Conservation (phyloP, 441 rosid genomes). For the Mallotus repandus region DNA sequence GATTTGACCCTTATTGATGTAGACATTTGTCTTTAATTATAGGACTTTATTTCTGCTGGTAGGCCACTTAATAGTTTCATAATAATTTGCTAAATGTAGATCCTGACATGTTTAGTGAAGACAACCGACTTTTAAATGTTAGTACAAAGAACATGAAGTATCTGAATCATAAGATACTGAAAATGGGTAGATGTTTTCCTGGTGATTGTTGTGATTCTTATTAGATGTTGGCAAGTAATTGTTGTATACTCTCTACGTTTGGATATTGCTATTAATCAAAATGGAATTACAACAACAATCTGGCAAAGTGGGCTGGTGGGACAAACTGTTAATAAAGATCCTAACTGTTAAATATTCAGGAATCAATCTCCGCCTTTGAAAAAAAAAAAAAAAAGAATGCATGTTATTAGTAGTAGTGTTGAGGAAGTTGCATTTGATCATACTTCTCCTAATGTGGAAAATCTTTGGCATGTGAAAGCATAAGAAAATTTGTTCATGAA, state of each 20-base stretch:
- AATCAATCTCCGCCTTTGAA: neutral
- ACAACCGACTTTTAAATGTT: constrained; percentile 12
- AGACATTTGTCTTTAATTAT: constrained; percentile 14
- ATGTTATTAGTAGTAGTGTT: neutral
- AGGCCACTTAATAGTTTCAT: constrained; percentile 14
- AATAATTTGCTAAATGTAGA: neutral
- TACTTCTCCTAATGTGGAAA: neutral
- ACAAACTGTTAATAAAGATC: constrained; percentile 6
- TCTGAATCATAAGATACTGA: constrained; percentile 9
- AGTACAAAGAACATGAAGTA: neutral
- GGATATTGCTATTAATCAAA: neutral
- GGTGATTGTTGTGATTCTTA: constrained; percentile 5
- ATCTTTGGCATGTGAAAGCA: too few species aligned
- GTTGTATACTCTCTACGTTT: neutral
- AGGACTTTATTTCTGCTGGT: constrained; percentile 20
- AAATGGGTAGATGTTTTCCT: neutral
- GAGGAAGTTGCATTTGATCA: neutral
- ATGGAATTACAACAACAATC: neutral
- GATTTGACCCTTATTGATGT: constrained; percentile 30
- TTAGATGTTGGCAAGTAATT: neutral
- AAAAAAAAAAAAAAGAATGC: neutral
- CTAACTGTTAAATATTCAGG: neutral
- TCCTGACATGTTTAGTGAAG: constrained; percentile 13
- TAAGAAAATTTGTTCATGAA: neutral
- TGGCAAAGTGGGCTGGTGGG: neutral